Evolutionary conservation across 257 asterid species (phyloP), one percentile per base, ranked within the genome.

Genomic region (Forsythia suspensa): DNA sequence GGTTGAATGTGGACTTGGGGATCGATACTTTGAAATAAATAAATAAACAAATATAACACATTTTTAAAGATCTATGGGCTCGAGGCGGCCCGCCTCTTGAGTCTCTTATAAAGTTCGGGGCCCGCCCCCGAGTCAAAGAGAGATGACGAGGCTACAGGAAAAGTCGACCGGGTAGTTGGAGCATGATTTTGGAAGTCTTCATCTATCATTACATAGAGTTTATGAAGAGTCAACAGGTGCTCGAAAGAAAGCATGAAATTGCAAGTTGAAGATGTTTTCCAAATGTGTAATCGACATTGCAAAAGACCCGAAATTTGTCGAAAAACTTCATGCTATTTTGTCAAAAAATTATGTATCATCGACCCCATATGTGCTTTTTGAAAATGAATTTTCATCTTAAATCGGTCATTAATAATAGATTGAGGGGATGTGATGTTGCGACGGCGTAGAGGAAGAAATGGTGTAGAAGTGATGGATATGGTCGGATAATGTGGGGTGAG

Each of bases 231-330:
- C 88, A 73, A 51, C 77, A 51, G 61, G 37, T 83, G 81, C 86
- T 72, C 82, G 73, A 42, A 79, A 67, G 79, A 77, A 81, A 34
- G 4, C 61, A 75, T 79, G 84, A 83, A 77, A 76, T 80, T 63
- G 39, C 87, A 70, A 72, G 84, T 69, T 77, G 89, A 89, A 83
- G 85, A 86, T 85, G 85, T 80, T 84, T 24, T 81, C 85, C 71
- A 71, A 84, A 67, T 77, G 69, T 76, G 85, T 76, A 75, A 70
- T 57, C 11, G 52, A 36, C 80, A 79, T 77, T 69, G 84, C 87
- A 52, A 81, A 76, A 75, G 76, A 81, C 81, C 82, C 88, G 67
- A 85, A 76, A 13, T 79, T 82, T 63, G 81, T 82, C 72, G 79
- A 75, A 75, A 82, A 84, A 65, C 83, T 80, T 82, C 74, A 69